Conservation (phyloP, 2,329 filamentous ascomycete species). For the Xylariaceae sp. region DNA sequence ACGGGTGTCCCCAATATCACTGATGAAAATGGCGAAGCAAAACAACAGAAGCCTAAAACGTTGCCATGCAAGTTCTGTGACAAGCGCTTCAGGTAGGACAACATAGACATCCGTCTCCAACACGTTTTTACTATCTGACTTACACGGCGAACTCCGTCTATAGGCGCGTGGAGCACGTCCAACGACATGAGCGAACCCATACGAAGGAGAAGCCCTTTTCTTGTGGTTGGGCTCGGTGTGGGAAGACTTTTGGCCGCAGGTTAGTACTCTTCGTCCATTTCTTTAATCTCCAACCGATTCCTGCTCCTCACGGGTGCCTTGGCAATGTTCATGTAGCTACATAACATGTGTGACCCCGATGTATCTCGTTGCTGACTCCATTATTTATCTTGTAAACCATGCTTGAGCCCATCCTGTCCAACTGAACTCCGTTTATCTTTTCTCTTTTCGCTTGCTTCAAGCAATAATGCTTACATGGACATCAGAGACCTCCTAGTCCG, state of each 20-base stretch:
- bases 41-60: constrained; percentile 60
- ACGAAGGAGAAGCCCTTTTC: constrained; percentile 65
- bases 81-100: constrained; percentile 58
- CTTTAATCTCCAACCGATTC: constrained; percentile 15
- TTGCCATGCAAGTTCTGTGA: constrained; percentile 62
- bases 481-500: constrained; percentile 63
- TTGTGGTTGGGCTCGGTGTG: constrained; percentile 58
- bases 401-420: constrained; percentile 12
- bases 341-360: constrained; percentile 17
- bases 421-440: constrained; percentile 14
- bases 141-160: constrained; percentile 38
- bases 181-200: constrained; percentile 62
- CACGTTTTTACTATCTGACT: constrained; percentile 37
- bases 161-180: constrained; percentile 63
- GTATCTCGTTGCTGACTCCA: constrained; percentile 15
- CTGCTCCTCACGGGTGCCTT: constrained; percentile 10
- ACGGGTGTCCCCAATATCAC: constrained; percentile 36
- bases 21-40: constrained; percentile 50
- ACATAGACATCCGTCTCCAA: constrained; percentile 18
- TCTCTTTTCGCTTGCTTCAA: constrained; percentile 16
- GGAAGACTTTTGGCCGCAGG: constrained; percentile 62
- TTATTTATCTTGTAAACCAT: constrained; percentile 13
- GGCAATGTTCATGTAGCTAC: constrained; percentile 6
- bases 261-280: constrained; percentile 40
- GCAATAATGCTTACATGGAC: constrained; percentile 55